Evolutionary conservation across 495 filamentous ascomycete species (phyloP).

Genomic region (Annulohypoxylon moriforme): DNA sequence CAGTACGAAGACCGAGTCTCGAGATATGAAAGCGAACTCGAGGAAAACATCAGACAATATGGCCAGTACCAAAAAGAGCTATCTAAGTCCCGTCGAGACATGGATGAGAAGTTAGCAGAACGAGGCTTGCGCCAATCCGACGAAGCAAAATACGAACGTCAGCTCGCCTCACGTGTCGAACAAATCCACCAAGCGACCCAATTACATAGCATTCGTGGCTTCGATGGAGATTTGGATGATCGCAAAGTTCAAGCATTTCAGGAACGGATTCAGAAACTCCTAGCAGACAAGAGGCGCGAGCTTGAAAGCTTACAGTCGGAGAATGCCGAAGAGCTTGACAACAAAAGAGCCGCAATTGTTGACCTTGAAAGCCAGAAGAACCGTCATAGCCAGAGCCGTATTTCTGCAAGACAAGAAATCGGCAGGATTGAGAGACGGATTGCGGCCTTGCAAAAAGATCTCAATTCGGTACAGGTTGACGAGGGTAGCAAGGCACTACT

Average conservation of each 20-base stretch:
- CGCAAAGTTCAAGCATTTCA: slow-evolving; percentile 79
- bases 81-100: slow-evolving; percentile 63
- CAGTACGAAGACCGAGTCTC: slow-evolving; percentile 81
- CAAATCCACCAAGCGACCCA: slow-evolving; percentile 83
- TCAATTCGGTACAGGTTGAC: slow-evolving; percentile 79
- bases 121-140: slow-evolving; percentile 86
- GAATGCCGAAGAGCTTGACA: slow-evolving; percentile 74
- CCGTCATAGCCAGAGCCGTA: slow-evolving; percentile 75
- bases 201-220: slow-evolving; percentile 84
- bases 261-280: slow-evolving; percentile 75
- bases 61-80: slow-evolving; percentile 72
- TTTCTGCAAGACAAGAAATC: slow-evolving; percentile 75
- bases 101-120: slow-evolving; percentile 82
- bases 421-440: slow-evolving; percentile 74
- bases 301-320: slow-evolving; percentile 79
- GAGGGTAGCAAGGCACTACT: slow-evolving; percentile 83
- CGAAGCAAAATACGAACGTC: slow-evolving; percentile 84
- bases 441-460: slow-evolving; percentile 67
- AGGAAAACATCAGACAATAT: slow-evolving; percentile 70
- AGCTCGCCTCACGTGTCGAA: slow-evolving; percentile 72
- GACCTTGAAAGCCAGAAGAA: slow-evolving; percentile 75
- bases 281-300: slow-evolving; percentile 79
- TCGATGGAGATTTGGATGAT: slow-evolving; percentile 81
- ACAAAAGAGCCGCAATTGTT: slow-evolving; percentile 72
- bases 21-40: slow-evolving; percentile 70